phyloP scores from a whole-genome alignment of 1,284 basidiomycete genomes.

The Irpex lacteus region DNA sequence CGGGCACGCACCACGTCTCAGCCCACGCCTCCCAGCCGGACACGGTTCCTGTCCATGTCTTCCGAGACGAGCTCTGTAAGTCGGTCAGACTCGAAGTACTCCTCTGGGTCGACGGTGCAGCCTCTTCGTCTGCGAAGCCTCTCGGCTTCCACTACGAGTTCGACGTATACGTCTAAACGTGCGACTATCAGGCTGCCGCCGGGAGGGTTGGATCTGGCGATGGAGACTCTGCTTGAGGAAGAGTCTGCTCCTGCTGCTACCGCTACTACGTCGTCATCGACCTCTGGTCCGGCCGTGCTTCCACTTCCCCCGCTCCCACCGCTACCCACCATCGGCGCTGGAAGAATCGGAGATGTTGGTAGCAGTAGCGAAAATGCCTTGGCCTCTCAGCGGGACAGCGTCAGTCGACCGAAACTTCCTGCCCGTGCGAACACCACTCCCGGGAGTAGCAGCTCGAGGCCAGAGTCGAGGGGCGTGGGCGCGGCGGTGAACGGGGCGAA shows the following conservation, averaged over 20 bases:
- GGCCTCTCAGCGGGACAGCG: constrained; percentile 30
- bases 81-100: constrained; percentile 28
- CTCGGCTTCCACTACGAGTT: constrained; percentile 27
- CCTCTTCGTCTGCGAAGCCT: constrained; percentile 27
- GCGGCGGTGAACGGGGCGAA: constrained; percentile 15
- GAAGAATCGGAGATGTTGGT: not conserved
- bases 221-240: constrained; percentile 51
- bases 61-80: constrained; percentile 4
- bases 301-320: constrained; percentile 21
- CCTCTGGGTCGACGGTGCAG: constrained; percentile 21
- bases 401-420: constrained; percentile 48
- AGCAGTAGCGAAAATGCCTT: constrained; percentile 15
- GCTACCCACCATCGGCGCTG: not conserved
- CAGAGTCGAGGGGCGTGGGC: constrained; percentile 20
- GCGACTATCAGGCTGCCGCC: constrained; percentile 30
- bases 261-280: constrained; percentile 4
- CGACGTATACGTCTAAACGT: constrained; percentile 23
- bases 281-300: constrained; percentile 26
- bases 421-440: constrained; percentile 52
- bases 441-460: constrained; percentile 30
- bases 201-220: constrained; percentile 40
- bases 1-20: constrained; percentile 9
- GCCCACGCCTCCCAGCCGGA: constrained; percentile 14
- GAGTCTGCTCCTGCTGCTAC: constrained; percentile 29
- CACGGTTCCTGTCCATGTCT: constrained; percentile 32